A percentile compares a stretch with the other conserved stretches of the same genome.
These are phyloP conservation scores for Cercospora brassicicola DNA, from an alignment of 2,329 filamentous ascomycete genomes.

Conservation along the genomic window DNA sequence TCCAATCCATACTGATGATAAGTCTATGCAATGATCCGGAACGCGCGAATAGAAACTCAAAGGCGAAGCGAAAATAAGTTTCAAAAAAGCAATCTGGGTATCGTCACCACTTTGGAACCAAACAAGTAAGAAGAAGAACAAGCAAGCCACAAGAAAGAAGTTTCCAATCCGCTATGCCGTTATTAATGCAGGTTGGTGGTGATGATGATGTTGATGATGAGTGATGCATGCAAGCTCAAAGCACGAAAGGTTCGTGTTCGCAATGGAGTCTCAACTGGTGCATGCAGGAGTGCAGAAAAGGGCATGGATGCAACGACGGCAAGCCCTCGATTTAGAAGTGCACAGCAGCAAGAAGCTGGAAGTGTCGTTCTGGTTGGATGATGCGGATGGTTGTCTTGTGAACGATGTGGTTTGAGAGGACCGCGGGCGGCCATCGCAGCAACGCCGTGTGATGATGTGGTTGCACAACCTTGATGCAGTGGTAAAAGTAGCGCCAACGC, in stretches of 20 bases:
- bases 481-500: conserved; percentile 10
- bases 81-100: conserved; percentile 26
- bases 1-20: conserved; percentile 1
- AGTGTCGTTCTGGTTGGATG: not conserved
- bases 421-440: not conserved
- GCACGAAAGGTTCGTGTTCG: not conserved
- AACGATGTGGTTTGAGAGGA: not conserved
- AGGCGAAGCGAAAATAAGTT: not conserved
- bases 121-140: not conserved
- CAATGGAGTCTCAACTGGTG: not conserved
- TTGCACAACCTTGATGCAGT: not conserved
- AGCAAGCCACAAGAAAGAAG: not conserved
- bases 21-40: not conserved
- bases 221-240: not conserved
- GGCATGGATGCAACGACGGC: not conserved
- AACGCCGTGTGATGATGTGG: conserved; percentile 8
- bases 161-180: conserved; percentile 21
- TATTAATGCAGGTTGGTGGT: conserved; percentile 20
- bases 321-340: not conserved
- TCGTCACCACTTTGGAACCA: conserved; percentile 21
- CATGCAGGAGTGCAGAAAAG: not conserved
- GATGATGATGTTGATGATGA: not conserved
- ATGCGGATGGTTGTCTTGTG: not conserved
- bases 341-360: not conserved
- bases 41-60: not conserved